Evolutionary conservation across 2,329 filamentous ascomycete genomes (phyloP).

Genomic region (Penicillium sp.): DNA sequence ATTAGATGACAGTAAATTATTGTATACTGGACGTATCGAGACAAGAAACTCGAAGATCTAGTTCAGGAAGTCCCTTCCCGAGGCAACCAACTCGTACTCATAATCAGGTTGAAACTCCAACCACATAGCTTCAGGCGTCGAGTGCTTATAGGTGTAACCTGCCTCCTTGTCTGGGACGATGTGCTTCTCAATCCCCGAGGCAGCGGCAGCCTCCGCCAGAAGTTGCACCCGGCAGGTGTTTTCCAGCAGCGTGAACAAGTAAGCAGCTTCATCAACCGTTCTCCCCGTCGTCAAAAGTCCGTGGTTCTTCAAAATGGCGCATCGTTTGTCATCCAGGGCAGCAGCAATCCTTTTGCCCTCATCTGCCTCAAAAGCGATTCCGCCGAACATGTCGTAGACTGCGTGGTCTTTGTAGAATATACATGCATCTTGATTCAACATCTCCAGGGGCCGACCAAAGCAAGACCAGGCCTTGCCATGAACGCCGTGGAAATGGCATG

Average conservation of each 20-base stretch:
- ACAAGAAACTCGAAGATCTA: not conserved
- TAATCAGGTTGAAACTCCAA: constrained; percentile 4
- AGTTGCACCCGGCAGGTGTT: constrained; percentile 66
- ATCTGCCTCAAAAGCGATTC: constrained; percentile 57
- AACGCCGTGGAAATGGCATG: constrained; percentile 48
- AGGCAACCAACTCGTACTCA: not conserved
- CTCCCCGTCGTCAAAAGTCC: constrained; percentile 65
- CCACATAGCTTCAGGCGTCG: not conserved
- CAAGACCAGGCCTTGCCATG: constrained; percentile 47
- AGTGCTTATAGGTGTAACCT: not conserved
- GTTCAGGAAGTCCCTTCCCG: not conserved
- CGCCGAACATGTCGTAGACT: constrained; percentile 63
- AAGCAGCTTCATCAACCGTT: constrained; percentile 70
- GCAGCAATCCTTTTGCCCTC: constrained; percentile 63
- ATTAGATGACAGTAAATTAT: too few species aligned
- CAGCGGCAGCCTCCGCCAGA: constrained; percentile 52
- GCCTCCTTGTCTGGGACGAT: constrained; percentile 3
- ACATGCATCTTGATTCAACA: constrained; percentile 22
- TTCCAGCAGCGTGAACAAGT: constrained; percentile 60
- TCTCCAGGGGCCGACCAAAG: constrained; percentile 45
- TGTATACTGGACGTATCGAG: too few species aligned
- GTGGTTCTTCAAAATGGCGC: constrained; percentile 65
- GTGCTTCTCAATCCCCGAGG: constrained; percentile 53
- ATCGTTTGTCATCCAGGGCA: constrained; percentile 58
- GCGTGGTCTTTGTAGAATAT: constrained; percentile 47